Base-by-base conservation (phyloP, 805 yeast species). In the Wickerhamomyces sydowiorum region DNA sequence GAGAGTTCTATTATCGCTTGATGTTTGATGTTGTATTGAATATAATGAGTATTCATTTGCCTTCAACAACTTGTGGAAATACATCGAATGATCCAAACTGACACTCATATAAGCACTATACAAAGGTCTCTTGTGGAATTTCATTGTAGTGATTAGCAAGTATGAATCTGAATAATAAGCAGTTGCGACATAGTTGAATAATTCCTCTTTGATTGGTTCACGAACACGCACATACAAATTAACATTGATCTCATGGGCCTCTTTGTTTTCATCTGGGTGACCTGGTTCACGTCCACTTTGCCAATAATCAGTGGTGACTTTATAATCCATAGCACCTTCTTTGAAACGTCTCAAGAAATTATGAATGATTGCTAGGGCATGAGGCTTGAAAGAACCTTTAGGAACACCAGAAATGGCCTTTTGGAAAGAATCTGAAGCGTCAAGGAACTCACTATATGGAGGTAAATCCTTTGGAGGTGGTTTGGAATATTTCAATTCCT, bases 51-150 rank as follows among this genome's bases (percentile, higher is more conserved):
- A 81, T 32, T 76, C 67, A 34, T 70, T 65, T 2, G 67, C 62
- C 33, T 69, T 63, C 44, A 77, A 69, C 41, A 62, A 62, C 25
- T 70, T 75, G 54, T 81, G 86, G 64, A 83, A 80, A 57, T 80
- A 80, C 25, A 85, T 71, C 0, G 79, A 62, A 54, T 83, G 89
- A 49, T 82, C 89, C 47, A 83, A 59, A 19, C 85, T 77, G 3
- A 79, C 81, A 14, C 79, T 73, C 47, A 76, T 71, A 29, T 67
- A 69, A 15, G 75, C 66, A 18, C 72, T 65, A 44, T 66, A 67
- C 56, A 72, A 53, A 19, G 70, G 71, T 33, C 70, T 59, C 40
- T 75, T 57, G 41, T 78, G 71, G 40, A 75, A 62, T 44, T 82
- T 69, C 49, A 75, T 76, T 27, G 78, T 62, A 2, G 80, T 60